Evolutionary conservation across 1,284 basidiomycete genomes (phyloP), one percentile per base, ranked within the genome.

Genomic region (Heterobasidion parviporum): DNA sequence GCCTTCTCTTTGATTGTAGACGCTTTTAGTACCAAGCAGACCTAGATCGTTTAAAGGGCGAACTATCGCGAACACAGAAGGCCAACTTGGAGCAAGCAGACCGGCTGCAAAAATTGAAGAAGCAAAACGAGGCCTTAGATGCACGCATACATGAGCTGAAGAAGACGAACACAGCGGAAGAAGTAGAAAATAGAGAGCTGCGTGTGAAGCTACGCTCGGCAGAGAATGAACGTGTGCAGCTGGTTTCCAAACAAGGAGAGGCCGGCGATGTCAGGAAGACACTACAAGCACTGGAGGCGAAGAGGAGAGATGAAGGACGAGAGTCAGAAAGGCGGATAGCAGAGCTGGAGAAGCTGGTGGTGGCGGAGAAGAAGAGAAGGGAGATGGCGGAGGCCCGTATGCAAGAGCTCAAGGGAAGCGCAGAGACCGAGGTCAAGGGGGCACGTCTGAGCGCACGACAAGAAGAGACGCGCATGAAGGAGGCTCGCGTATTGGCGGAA

Each of bases 101-200:
- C 8, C 77, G 77, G 5, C 60, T 76, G 1, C 81, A 84, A 50
- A 86, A 81, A 61, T 72, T 82, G 52, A 85, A 79, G 74, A 86
- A 81, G 64, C 81, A 83, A 57, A 77, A 74, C 36, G 79, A 81
- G 0, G 56, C 70, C 2, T 73, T 82, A 47, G 84, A 87, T 34
- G 61, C 65, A 12, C 76, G 79, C 35, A 59, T 83, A 1, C 80
- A 82, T 50, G 87, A 87, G 50, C 68, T 82, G 54, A 85, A 79
- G 67, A 82, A 78, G 60, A 58, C 68, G 9, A 67, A 70, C n/a
- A 58, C 68, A 1, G 58, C 71, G 0, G 82, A 85, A 54, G 80
- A 86, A 62, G 67, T 70, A 0, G 85, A 89, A 64, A 66, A 86
- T 61, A 86, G 81, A 62, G 83, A 83, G 18, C 68, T 87, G 1